Percentiles rank a stretch among this genome's conserved stretches.
Evolutionary conservation across 441 rosid genomes (phyloP).

Genomic region (Brassica balearica): DNA sequence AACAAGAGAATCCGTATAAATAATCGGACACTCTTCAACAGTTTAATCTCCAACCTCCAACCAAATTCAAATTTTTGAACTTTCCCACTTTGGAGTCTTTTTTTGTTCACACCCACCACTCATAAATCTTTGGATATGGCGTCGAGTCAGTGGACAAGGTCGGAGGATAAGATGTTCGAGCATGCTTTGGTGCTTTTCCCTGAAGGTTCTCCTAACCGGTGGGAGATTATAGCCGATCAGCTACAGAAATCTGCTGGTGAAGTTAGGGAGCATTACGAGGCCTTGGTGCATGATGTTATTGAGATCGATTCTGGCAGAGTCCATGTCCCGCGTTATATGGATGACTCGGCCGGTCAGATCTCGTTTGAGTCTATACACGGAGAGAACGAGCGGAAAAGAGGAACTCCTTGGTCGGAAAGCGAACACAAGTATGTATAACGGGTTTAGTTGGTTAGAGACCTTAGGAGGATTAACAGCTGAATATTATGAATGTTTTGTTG

Average conservation of each 20-base stretch:
- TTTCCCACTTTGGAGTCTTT: not conserved
- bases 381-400: conserved; percentile 68
- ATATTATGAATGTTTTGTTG: not conserved
- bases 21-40: not conserved
- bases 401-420: conserved; percentile 81
- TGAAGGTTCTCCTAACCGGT: conserved; percentile 60
- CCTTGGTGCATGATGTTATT: conserved; percentile 50
- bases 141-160: conserved; percentile 58
- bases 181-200: conserved; percentile 57
- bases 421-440: conserved; percentile 65
- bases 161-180: conserved; percentile 78
- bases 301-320: conserved; percentile 80
- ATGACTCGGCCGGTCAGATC: conserved; percentile 57
- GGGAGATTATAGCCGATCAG: conserved; percentile 61
- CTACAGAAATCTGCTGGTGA: conserved; percentile 53
- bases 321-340: conserved; percentile 62
- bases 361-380: conserved; percentile 49
- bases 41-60: conserved; percentile 25
- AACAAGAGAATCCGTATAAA: conserved; percentile 20
- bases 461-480: not conserved
- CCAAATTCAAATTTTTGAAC: not conserved
- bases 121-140: conserved; percentile 11
- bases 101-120: not conserved
- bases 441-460: conserved; percentile 3
- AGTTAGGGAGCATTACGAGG: conserved; percentile 51